Percentiles rank a stretch among this genome's conserved stretches.
These are phyloP conservation scores for Lactarius vividus DNA, from an alignment of 768 basidiomycete species.

Conservation along the genomic window DNA sequence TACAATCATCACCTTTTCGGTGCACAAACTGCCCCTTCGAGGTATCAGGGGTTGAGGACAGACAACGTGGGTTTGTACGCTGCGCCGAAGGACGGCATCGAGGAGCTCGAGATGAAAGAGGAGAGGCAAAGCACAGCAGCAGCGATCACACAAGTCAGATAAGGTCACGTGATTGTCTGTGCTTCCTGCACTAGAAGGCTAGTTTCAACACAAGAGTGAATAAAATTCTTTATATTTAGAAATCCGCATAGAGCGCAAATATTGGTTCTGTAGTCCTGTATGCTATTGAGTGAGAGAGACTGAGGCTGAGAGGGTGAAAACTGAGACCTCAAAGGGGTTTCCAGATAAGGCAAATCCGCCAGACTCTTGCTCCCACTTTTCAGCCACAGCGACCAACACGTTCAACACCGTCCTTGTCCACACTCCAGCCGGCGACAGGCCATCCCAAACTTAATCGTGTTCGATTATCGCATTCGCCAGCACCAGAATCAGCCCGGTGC, in stretches of 20 bases:
- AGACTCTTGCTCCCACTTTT: slow-evolving; percentile 19
- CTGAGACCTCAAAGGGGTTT: slow-evolving; percentile 13
- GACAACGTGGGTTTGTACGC: not conserved
- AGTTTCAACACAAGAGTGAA: too few species aligned
- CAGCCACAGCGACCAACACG: slow-evolving; percentile 26
- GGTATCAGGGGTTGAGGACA: not conserved
- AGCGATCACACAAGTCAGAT: not conserved
- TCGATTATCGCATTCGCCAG: slow-evolving; percentile 1
- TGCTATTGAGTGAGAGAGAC: too few species aligned
- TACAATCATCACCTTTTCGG: too few species aligned
- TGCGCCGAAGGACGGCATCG: not conserved
- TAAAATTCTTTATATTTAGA: too few species aligned
- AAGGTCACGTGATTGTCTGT: too few species aligned
- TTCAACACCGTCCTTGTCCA: slow-evolving; percentile 12
- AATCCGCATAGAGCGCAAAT: too few species aligned
- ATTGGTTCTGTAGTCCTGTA: too few species aligned
- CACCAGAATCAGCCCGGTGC: slow-evolving; percentile 6
- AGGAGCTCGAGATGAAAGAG: not conserved
- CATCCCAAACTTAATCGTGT: slow-evolving; percentile 18
- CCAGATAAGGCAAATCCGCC: slow-evolving; percentile 18
- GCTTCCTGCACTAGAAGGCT: too few species aligned
- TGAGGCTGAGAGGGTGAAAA: not conserved
- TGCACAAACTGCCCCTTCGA: not conserved
- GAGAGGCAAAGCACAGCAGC: not conserved
- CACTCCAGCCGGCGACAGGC: not conserved